A percentile compares a stretch with the other conserved stretches of the same genome.
Evolutionary conservation across 2,329 filamentous ascomycete species (phyloP).

Genomic region (Lojkania enalia): DNA sequence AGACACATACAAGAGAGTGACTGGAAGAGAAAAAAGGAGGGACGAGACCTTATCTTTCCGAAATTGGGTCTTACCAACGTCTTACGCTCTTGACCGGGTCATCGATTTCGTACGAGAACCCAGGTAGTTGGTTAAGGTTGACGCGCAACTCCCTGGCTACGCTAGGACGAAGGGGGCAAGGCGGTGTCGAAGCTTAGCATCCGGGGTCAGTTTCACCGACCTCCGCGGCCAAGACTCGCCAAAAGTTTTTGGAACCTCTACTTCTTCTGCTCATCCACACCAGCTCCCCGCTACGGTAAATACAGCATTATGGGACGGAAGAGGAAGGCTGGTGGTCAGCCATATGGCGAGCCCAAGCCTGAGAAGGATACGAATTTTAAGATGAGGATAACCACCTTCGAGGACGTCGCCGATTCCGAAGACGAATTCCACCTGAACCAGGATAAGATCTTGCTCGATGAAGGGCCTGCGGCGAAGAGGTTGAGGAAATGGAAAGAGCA

Average conservation of each 20-base stretch:
- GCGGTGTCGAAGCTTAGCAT: no score
- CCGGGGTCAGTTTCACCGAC: constrained; percentile 6
- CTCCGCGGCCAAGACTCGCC: constrained; percentile 38
- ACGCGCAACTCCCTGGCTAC: no score
- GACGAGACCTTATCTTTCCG: no score
- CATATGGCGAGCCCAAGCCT: constrained; percentile 40
- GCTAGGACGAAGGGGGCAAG: no score
- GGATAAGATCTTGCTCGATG: constrained; percentile 84
- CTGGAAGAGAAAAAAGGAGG: constrained; percentile 1
- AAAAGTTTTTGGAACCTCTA: constrained; percentile 29
- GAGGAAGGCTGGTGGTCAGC: constrained; percentile 67
- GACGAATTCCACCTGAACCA: constrained; percentile 89
- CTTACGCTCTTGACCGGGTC: no score
- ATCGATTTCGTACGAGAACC: no score
- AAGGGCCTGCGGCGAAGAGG: constrained; percentile 77
- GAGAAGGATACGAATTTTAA: constrained; percentile 47
- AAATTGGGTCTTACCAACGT: no score
- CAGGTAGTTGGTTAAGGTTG: no score
- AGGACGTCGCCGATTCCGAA: constrained; percentile 90
- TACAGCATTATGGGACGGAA: constrained; percentile 56
- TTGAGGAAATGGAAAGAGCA: constrained; percentile 71
- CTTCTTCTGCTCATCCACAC: constrained; percentile 1
- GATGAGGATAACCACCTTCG: constrained; percentile 63
- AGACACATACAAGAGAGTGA: not conserved
- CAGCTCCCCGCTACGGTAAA: constrained; percentile 6